Percentiles rank a stretch among this genome's conserved stretches.
Conservation (phyloP, 2,329 filamentous ascomycete species). For the Fusarium mundagurra region DNA sequence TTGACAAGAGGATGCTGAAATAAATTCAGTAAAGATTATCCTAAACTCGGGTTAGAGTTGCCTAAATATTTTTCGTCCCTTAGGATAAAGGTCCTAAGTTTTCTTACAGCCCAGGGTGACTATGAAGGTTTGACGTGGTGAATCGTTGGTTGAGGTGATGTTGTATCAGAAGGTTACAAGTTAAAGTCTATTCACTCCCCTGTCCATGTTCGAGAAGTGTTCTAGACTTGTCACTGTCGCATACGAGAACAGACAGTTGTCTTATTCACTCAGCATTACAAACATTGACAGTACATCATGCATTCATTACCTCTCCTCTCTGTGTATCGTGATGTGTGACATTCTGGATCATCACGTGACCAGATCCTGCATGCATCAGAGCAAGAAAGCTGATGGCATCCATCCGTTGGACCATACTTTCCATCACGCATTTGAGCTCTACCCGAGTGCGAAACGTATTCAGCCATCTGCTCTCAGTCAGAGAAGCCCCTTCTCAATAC, state of each 20-base stretch:
- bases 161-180: background rate
- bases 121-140: no score
- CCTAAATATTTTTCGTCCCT: no score
- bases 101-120: no score
- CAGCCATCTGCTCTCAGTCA: background rate
- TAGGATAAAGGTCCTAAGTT: no score
- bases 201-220: background rate
- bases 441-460: background rate
- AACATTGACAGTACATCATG: background rate
- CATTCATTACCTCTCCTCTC: background rate
- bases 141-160: background rate
- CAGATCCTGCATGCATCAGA: background rate
- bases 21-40: no score
- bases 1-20: no score
- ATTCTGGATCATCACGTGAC: background rate
- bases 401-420: background rate
- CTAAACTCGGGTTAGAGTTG: no score
- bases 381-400: background rate
- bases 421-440: rapidly evolving
- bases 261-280: background rate
- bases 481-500: background rate
- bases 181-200: background rate
- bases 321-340: background rate
- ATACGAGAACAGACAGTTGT: background rate
- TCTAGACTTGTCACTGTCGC: background rate